Conservation (phyloP, 1,284 basidiomycete genomes). For the Cryptococcus amylolentus region DNA sequence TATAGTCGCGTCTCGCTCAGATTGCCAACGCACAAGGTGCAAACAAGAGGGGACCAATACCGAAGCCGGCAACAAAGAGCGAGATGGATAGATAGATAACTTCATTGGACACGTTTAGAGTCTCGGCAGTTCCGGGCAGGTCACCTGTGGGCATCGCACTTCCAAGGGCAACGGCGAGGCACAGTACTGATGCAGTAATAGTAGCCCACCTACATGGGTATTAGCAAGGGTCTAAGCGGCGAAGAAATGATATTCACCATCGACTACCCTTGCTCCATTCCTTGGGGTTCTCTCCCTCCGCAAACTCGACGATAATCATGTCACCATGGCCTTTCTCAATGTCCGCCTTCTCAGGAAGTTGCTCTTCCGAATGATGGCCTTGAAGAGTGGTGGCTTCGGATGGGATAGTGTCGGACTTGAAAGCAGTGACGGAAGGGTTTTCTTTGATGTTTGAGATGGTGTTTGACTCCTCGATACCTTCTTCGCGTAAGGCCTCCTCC, state of each 20-base stretch:
- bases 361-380: background rate
- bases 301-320: conserved; percentile 32
- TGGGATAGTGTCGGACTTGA: background rate
- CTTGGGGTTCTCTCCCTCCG: conserved; percentile 31
- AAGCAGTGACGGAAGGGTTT: background rate
- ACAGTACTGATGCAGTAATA: conserved; percentile 28
- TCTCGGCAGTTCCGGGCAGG: conserved; percentile 35
- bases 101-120: conserved; percentile 47
- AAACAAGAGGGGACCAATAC: conserved; percentile 48
- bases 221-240: background rate
- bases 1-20: background rate
- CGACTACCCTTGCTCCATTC: conserved; percentile 35
- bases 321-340: conserved; percentile 20
- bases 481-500: conserved; percentile 25
- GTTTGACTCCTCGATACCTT: conserved; percentile 20
- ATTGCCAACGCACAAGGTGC: conserved; percentile 35
- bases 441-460: background rate
- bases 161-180: conserved; percentile 47
- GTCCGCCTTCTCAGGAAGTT: conserved; percentile 4
- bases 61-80: conserved; percentile 54
- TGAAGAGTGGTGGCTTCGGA: background rate
- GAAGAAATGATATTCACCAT: conserved; percentile 23
- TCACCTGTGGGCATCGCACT: conserved; percentile 53
- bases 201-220: conserved; percentile 27
- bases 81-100: conserved; percentile 49